Evolutionary conservation across 1,284 basidiomycete species (phyloP), one percentile per base, ranked within the genome.

Genomic region (Leucoagaricus sp.): DNA sequence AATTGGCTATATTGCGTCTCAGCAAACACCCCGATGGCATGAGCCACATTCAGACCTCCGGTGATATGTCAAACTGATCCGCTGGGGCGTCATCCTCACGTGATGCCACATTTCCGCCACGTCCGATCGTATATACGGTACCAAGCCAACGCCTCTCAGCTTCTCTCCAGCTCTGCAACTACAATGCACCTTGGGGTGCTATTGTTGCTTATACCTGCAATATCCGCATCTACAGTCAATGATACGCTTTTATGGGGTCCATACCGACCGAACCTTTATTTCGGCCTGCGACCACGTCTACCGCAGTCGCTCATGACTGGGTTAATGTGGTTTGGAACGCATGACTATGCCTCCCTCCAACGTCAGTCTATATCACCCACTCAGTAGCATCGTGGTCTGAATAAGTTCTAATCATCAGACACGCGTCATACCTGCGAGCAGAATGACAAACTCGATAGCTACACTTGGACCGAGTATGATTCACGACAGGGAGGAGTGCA

Each of bases 201-300:
- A 33, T 62, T 76, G 58, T 61, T 70, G 34, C 53, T 72, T 19
- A 64, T 60, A 17, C 64, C 65, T 46, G 59, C 61, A 15, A 66
- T 61, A 13, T 49, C 71, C 12, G 64, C 69, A 8, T 54, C 63
- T 9, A 46, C 63, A 15, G 72, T 67, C 28, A 83, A 88, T 48
- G 80, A 86, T 58, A 85, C 87, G 7, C 72, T 94, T n/a, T 71
- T 94, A 63, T 97, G 95, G 95, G 94, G 94, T 2, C 79, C 91
- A 0, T 97, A 96, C 69, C 80, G 95, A 38, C 93, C 95, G 1
- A 93, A 94, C 66, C 80, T 97, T 28, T 98, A 97, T 76, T 96
- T 98, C 72, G 95, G 95, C 28, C 75, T 98, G 52, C 79, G 93
- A 45, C 91, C 95, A 19, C 83, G 87, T 44, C 74, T 93, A 58